Conservation (phyloP, 2,329 filamentous ascomycete species). For the Epichloe elymi region DNA sequence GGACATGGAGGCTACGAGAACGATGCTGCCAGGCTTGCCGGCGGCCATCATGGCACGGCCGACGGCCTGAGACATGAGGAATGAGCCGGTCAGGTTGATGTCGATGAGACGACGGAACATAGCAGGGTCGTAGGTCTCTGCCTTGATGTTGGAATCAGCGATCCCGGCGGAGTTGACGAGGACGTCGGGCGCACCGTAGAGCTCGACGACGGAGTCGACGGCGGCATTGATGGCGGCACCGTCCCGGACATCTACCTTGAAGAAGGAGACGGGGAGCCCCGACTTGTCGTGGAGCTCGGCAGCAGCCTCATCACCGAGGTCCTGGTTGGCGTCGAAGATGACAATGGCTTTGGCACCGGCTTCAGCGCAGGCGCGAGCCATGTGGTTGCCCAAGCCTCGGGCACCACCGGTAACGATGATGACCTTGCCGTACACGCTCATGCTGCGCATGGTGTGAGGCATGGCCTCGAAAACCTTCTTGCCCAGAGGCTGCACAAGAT, state of each 20-base stretch:
- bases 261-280: slow-evolving; percentile 62
- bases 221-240: slow-evolving; percentile 56
- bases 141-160: slow-evolving; percentile 73
- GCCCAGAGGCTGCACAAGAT: slow-evolving; percentile 37
- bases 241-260: slow-evolving; percentile 67
- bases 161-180: slow-evolving; percentile 73
- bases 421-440: slow-evolving; percentile 56
- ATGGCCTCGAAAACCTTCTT: slow-evolving; percentile 41
- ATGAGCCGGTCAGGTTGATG: slow-evolving; percentile 70
- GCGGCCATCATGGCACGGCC: slow-evolving; percentile 62
- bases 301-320: slow-evolving; percentile 57
- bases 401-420: slow-evolving; percentile 64
- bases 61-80: slow-evolving; percentile 63
- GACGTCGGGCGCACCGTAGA: slow-evolving; percentile 58
- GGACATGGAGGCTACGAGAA: slow-evolving; percentile 70
- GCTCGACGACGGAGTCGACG: slow-evolving; percentile 50
- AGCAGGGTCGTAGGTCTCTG: slow-evolving; percentile 60
- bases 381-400: slow-evolving; percentile 65
- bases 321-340: slow-evolving; percentile 66
- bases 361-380: slow-evolving; percentile 66
- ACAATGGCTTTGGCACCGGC: slow-evolving; percentile 60
- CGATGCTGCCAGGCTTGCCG: slow-evolving; percentile 56
- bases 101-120: slow-evolving; percentile 71
- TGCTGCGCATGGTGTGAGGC: slow-evolving; percentile 53
- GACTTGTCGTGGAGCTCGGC: slow-evolving; percentile 58